phyloP scores from a whole-genome alignment of 176 grass and related monocot species.

The Oropetium thomaeum region DNA sequence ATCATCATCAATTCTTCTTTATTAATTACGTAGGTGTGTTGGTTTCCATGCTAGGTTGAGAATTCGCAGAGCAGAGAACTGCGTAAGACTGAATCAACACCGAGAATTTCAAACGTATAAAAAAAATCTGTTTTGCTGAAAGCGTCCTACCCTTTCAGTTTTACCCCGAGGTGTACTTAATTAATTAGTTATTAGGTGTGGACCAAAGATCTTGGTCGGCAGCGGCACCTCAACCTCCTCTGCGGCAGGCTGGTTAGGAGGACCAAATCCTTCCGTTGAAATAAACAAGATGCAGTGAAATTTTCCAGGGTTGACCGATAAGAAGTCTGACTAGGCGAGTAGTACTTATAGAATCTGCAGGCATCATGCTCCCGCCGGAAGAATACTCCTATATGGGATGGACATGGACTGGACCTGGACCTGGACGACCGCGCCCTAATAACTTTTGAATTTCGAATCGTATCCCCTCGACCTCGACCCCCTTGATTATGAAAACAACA shows the following conservation, averaged over 20 bases:
- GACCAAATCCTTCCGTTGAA: slow-evolving; percentile 7
- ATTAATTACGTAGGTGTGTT: too few species aligned
- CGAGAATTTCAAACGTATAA: not conserved
- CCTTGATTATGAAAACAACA: slow-evolving; percentile 1
- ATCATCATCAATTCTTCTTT: not conserved
- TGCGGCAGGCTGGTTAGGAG: slow-evolving; percentile 18
- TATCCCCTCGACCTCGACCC: too few species aligned
- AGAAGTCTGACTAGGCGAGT: not conserved
- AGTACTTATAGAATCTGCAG: too few species aligned
- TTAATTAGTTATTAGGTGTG: not conserved
- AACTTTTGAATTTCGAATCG: not conserved
- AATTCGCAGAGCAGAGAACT: not conserved
- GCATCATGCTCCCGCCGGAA: not conserved
- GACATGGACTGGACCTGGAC: too few species aligned
- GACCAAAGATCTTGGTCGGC: slow-evolving; percentile 15
- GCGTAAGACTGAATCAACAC: not conserved
- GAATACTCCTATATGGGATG: slow-evolving; percentile 12
- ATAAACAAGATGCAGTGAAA: not conserved
- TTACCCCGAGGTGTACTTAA: not conserved
- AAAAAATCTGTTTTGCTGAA: not conserved
- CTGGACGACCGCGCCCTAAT: too few species aligned
- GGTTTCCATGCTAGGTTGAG: not conserved
- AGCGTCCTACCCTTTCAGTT: not conserved
- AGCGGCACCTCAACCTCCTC: not conserved
- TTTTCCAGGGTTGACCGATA: not conserved